Base-by-base conservation (phyloP, 257 asterid species). In the Solanum infundibuliforme region DNA sequence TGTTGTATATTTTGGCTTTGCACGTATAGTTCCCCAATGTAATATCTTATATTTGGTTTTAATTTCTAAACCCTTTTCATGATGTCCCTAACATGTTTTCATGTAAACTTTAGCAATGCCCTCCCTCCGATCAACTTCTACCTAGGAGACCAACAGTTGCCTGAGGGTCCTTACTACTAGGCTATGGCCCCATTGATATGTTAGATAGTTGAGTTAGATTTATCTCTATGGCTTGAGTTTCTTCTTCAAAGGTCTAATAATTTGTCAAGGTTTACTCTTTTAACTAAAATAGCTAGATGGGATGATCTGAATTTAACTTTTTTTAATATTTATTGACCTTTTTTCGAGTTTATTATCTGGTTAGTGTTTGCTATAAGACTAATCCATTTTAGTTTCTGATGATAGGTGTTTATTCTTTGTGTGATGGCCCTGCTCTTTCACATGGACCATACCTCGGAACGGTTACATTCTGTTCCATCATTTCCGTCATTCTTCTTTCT, bases 381-480 rank as follows among this genome's bases (percentile, higher is more conserved):
- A 34, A 86, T 88, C 20, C 87, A 82, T 66, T 86, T 87, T 87
- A 66, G 74, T 88, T 86, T 71, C 84, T 73, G 73, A 55, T 88
- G 87, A 81, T 95, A 96, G 99, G 96, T 93, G 95, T 93, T 74
- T 97, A 95, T 94, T 88, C 92, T 48, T 38, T 95, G 88, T 94
- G 97, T 69, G 95, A 95, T 86, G 93, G 94, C 32, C 95, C 92
- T 83, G 95, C 95, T 21, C 91, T 97, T 66, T 97, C 99, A 7
- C 95, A 95, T 14, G 98, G 97, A 43, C 95, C 99, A 20, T 97
- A 95, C 92, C 88, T 97, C 52, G 99, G 98, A 91, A 94, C 98
- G n/a, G 98, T 95, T 86, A 89, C 96, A 34, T 84, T 97, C 48
- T 94, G 96, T 90, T 95, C 99, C 82, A 81, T 93, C 32, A 76